Evolutionary conservation across 2,329 filamentous ascomycete species (phyloP).

Genomic region (Phyllosticta citrichinensis): DNA sequence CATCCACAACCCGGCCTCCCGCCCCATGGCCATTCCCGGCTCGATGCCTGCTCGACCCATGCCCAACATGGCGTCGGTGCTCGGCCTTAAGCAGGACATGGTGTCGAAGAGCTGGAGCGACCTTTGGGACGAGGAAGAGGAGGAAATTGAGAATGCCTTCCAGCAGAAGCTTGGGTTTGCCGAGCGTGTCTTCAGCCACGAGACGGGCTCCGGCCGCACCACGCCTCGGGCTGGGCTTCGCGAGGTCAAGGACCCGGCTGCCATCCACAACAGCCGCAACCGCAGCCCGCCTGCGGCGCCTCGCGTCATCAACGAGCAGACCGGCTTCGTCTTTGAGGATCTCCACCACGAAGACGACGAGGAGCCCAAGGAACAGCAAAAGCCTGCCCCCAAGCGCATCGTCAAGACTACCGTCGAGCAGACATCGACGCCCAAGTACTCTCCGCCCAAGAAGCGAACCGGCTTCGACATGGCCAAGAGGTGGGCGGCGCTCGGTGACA

Average conservation of each 20-base stretch:
- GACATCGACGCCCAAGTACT: slow-evolving; percentile 41
- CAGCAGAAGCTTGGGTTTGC: slow-evolving; percentile 21
- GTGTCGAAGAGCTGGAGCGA: slow-evolving; percentile 99
- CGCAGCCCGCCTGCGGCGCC: slow-evolving; percentile 21
- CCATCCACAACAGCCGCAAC: slow-evolving; percentile 40
- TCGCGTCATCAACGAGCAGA: slow-evolving; percentile 50
- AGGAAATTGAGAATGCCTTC: slow-evolving; percentile 51
- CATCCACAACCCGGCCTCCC: slow-evolving; percentile 46
- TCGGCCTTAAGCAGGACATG: slow-evolving; percentile 64
- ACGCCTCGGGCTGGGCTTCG: slow-evolving; percentile 42
- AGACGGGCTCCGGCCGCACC: slow-evolving; percentile 35
- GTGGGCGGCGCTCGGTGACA: slow-evolving; percentile 81
- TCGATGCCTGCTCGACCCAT: slow-evolving; percentile 58
- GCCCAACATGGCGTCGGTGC: slow-evolving; percentile 65
- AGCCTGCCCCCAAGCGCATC: neutral
- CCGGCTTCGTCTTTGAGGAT: slow-evolving; percentile 67
- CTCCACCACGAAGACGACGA: slow-evolving; percentile 58
- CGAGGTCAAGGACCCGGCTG: slow-evolving; percentile 44
- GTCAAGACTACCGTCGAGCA: slow-evolving; percentile 12
- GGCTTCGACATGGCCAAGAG: slow-evolving; percentile 52
- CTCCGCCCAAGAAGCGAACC: slow-evolving; percentile 54
- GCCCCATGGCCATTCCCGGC: slow-evolving; percentile 69
- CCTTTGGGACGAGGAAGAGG: slow-evolving; percentile 94
- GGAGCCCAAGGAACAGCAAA: slow-evolving; percentile 13
- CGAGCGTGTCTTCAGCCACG: slow-evolving; percentile 28